phyloP scores from a whole-genome alignment of 2,329 filamentous ascomycete genomes.

The Penicillium sp. region DNA sequence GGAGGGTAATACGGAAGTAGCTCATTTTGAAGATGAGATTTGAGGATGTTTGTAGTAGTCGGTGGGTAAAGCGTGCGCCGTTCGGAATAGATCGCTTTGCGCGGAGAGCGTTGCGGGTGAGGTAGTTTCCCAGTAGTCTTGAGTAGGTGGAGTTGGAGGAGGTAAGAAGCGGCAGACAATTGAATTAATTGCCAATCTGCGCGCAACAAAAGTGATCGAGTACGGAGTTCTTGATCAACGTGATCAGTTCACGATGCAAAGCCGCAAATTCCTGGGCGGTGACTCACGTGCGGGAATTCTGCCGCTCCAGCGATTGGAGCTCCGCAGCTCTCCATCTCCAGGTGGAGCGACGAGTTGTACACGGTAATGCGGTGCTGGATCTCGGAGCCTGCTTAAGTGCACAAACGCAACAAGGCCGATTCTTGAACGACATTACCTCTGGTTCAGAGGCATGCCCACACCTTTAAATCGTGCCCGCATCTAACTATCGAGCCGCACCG shows the following conservation, averaged over 20 bases:
- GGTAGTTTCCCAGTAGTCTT: neutral
- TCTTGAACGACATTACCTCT: too few relatives aligned
- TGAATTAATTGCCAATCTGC: neutral
- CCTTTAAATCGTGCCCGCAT: constrained; percentile 2
- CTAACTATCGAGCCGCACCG: constrained; percentile 6
- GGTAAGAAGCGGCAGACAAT: neutral
- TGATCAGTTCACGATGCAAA: neutral
- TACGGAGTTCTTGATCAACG: neutral
- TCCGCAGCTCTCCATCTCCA: constrained; percentile 11
- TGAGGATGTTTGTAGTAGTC: neutral
- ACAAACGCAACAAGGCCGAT: neutral
- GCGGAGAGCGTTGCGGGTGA: neutral
- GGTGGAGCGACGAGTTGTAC: constrained; percentile 2
- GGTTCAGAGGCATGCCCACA: neutral
- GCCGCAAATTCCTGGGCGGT: constrained; percentile 29
- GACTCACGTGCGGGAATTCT: constrained; percentile 31
- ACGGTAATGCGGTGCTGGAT: constrained; percentile 8
- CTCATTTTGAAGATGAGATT: constrained; percentile 54
- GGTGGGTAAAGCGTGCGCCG: neutral
- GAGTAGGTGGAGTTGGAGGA: neutral
- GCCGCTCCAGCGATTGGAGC: constrained; percentile 19
- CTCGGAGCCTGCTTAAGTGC: neutral
- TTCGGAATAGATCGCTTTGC: neutral
- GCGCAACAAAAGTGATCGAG: neutral
- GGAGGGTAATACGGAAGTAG: constrained; percentile 87